A percentile compares a stretch with the other conserved stretches of the same genome.
Conservation (phyloP, 2,329 filamentous ascomycete species). For the Talaromyces sp. region DNA sequence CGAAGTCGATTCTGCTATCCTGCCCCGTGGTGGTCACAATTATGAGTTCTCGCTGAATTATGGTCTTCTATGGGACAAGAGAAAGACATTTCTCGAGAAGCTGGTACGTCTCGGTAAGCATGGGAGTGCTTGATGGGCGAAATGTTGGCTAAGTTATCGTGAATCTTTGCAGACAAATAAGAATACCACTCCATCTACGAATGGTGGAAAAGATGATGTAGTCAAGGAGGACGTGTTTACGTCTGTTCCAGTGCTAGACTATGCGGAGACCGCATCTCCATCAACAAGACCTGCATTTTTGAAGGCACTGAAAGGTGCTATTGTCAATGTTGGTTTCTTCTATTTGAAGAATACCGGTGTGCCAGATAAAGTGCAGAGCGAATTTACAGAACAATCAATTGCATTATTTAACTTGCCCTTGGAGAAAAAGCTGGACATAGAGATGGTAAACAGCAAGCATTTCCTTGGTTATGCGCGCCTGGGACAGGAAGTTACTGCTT, state of each 20-base stretch:
- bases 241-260: slow-evolving; percentile 35
- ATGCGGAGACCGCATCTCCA: slow-evolving; percentile 24
- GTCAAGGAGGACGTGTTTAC: slow-evolving; percentile 26
- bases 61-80: slow-evolving; percentile 9
- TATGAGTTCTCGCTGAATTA: slow-evolving; percentile 18
- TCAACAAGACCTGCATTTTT: slow-evolving; percentile 31
- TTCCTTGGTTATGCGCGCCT: slow-evolving; percentile 39
- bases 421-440: slow-evolving; percentile 51
- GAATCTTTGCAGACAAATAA: slow-evolving; percentile 9
- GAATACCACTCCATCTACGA: background rate
- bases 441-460: slow-evolving; percentile 43
- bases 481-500: slow-evolving; percentile 36
- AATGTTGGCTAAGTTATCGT: background rate
- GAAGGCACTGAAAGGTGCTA: slow-evolving; percentile 30
- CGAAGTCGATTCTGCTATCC: slow-evolving; percentile 14
- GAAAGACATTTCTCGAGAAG: slow-evolving; percentile 18
- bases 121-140: background rate
- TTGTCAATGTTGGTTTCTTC: slow-evolving; percentile 40
- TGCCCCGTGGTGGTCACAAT: slow-evolving; percentile 19
- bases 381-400: slow-evolving; percentile 40
- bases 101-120: slow-evolving; percentile 17
- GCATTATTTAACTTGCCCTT: slow-evolving; percentile 46
- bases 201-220: background rate
- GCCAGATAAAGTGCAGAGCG: slow-evolving; percentile 24
- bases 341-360: slow-evolving; percentile 35